Base-by-base conservation (phyloP, 1,139 yeast species). In the Candida buenavistaensis region DNA sequence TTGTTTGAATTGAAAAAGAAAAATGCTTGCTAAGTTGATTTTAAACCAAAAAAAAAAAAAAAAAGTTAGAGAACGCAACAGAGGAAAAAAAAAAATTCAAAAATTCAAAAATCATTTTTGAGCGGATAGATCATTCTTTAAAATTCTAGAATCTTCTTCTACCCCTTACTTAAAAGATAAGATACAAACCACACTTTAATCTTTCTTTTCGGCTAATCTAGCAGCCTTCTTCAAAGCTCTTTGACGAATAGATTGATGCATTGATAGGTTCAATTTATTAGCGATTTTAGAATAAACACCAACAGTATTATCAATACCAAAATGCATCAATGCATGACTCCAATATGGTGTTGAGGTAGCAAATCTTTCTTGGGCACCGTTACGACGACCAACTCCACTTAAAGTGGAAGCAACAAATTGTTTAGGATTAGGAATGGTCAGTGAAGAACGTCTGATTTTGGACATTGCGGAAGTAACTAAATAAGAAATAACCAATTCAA, bases 401-500 rank as follows among this genome's bases (percentile, higher is more conserved):
- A 92, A 72, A 4, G 87, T 75, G 13, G 94, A 64, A 20, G 65
- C 57, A 33, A 92, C 98, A 61, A 94, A 94, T 26, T 58, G 59
- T 55, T 78, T 78, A 35, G 97, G 95, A 54, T 69, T 82, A 42
- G 99, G 98, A 52, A 90, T 86, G 50, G 81, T 51, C 26, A 72
- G 57, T 17, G 95, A 82, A 9, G 95, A 55, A 50, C 83, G 80
- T 60, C 82, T 82, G 53, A 92, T 78, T 72, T 92, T 94, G 36
- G 97, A 90, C 97, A 92, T 89, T 44, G 95, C 87, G 23, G 96
- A 85, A 4, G 97, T 84, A 32, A 92, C 97, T 53, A 92, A 73
- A 62, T 92, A 92, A n/a, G 97, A 87, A 35, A 90, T 62, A 24
- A 87, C 81, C 32, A 88, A 65, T 61, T 90, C 92, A 39, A 88